phyloP scores from a whole-genome alignment of 2,329 filamentous ascomycete species.

The Mycosphaerella arachidis region DNA sequence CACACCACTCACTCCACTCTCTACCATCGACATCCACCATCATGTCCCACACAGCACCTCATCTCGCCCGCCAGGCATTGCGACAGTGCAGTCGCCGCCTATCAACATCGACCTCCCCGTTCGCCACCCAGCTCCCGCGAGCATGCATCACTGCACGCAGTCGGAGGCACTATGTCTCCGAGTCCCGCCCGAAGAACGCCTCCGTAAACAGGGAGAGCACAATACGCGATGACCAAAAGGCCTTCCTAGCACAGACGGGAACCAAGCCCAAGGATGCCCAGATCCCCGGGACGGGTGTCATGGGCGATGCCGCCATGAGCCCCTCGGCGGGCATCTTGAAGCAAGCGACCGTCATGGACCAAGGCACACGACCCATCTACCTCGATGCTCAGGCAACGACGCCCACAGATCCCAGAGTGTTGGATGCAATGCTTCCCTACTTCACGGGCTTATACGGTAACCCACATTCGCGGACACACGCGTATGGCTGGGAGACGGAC shows the following conservation, averaged over 20 bases:
- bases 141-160: slow-evolving; percentile 35
- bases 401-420: slow-evolving; percentile 85
- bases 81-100: slow-evolving; percentile 52
- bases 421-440: slow-evolving; percentile 95
- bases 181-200: slow-evolving; percentile 72
- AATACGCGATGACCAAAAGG: slow-evolving; percentile 80
- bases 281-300: slow-evolving; percentile 55
- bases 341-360: slow-evolving; percentile 87
- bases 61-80: slow-evolving; percentile 70
- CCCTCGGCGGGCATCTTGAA: slow-evolving; percentile 69
- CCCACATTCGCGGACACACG: slow-evolving; percentile 93
- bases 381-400: slow-evolving; percentile 98
- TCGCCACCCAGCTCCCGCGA: slow-evolving; percentile 40
- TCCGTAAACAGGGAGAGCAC: slow-evolving; percentile 78
- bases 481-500: slow-evolving; percentile 98
- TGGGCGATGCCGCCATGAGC: slow-evolving; percentile 69
- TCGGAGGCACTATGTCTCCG: slow-evolving; percentile 68
- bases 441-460: slow-evolving; percentile 94
- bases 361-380: slow-evolving; percentile 90
- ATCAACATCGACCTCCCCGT: slow-evolving; percentile 36
- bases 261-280: slow-evolving; percentile 52
- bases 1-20: background rate
- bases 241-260: slow-evolving; percentile 61
- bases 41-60: slow-evolving; percentile 54
- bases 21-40: slow-evolving; percentile 16